Percentiles rank a stretch among this genome's conserved stretches.
These are phyloP conservation scores for Pseudovirgaria hyperparasitica DNA, from an alignment of 2,329 filamentous ascomycete genomes.

Conservation along the genomic window DNA sequence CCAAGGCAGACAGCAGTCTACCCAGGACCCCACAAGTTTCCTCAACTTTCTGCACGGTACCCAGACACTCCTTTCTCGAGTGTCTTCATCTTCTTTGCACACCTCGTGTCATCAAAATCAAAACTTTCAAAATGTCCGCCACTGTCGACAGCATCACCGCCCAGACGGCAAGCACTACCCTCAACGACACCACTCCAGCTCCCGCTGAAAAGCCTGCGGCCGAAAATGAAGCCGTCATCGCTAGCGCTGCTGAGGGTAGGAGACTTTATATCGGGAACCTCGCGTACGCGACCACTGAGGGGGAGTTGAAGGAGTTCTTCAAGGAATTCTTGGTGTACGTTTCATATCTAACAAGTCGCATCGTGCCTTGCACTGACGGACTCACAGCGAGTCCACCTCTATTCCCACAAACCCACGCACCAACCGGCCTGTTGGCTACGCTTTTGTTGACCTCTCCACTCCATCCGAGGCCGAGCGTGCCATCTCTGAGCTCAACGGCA, in stretches of 20 bases:
- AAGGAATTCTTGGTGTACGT: slow-evolving; percentile 98
- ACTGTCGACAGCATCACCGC: slow-evolving; percentile 66
- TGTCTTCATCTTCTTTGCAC: slow-evolving; percentile 23
- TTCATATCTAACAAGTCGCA: slow-evolving; percentile 6
- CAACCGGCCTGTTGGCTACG: slow-evolving; percentile 95
- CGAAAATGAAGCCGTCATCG: slow-evolving; percentile 82
- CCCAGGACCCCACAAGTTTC: slow-evolving; percentile 31
- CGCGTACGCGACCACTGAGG: slow-evolving; percentile 99
- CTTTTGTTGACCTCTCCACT: slow-evolving; percentile 95
- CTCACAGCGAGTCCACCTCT: slow-evolving; percentile 81
- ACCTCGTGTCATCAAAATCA: slow-evolving; percentile 43
- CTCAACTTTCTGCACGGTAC: slow-evolving; percentile 21
- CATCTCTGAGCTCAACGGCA: slow-evolving; percentile 88
- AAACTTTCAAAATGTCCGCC: slow-evolving; percentile 68
- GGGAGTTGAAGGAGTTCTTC: slow-evolving; percentile 99
- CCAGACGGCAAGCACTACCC: slow-evolving; percentile 52
- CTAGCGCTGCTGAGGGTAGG: slow-evolving; percentile 96
- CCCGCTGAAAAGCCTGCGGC: slow-evolving; percentile 51
- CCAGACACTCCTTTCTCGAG: slow-evolving; percentile 7
- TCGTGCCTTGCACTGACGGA: too few relatives aligned
- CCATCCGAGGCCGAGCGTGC: slow-evolving; percentile 90
- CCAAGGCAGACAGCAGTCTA: slow-evolving; percentile 26
- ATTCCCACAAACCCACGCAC: slow-evolving; percentile 99
- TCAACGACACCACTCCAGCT: slow-evolving; percentile 45
- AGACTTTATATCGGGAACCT: slow-evolving; percentile 99